phyloP scores from a whole-genome alignment of 2,329 filamentous ascomycete species.

The Ilyonectria destructans region DNA sequence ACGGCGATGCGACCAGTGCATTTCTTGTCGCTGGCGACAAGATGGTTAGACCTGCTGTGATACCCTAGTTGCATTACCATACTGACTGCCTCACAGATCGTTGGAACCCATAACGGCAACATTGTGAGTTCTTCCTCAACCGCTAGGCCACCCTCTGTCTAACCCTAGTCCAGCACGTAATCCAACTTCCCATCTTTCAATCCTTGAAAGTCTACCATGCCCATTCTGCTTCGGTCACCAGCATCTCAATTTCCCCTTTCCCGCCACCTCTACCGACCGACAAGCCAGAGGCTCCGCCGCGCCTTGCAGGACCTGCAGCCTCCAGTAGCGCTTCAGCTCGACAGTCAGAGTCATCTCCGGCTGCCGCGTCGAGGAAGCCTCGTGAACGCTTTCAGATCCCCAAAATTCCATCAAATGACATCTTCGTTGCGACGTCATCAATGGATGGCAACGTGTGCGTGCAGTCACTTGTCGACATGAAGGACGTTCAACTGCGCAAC shows the following conservation, averaged over 20 bases:
- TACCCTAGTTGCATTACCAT: neutral
- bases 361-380: slow-evolving; percentile 66
- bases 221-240: slow-evolving; percentile 92
- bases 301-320: slow-evolving; percentile 55
- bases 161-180: slow-evolving; percentile 77
- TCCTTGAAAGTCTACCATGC: slow-evolving; percentile 90
- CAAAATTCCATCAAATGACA: slow-evolving; percentile 87
- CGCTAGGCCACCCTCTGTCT: slow-evolving; percentile 31
- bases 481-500: slow-evolving; percentile 92
- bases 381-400: slow-evolving; percentile 73
- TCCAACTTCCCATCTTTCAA: slow-evolving; percentile 87
- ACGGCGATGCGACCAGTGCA: slow-evolving; percentile 93
- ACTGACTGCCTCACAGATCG: slow-evolving; percentile 71
- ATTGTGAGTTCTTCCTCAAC: slow-evolving; percentile 75
- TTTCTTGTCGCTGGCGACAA: slow-evolving; percentile 96
- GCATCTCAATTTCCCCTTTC: slow-evolving; percentile 90
- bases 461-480: slow-evolving; percentile 87
- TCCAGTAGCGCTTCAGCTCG: slow-evolving; percentile 52
- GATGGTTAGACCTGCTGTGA: slow-evolving; percentile 76
- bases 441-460: slow-evolving; percentile 97
- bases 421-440: slow-evolving; percentile 93
- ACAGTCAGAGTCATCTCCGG: slow-evolving; percentile 61
- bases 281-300: slow-evolving; percentile 60
- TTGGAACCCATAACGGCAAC: slow-evolving; percentile 97
- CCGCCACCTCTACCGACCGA: slow-evolving; percentile 70